Percentiles rank a stretch among this genome's conserved stretches.
phyloP scores from a whole-genome alignment of 257 asterid species.

The Salvia hispanica region DNA sequence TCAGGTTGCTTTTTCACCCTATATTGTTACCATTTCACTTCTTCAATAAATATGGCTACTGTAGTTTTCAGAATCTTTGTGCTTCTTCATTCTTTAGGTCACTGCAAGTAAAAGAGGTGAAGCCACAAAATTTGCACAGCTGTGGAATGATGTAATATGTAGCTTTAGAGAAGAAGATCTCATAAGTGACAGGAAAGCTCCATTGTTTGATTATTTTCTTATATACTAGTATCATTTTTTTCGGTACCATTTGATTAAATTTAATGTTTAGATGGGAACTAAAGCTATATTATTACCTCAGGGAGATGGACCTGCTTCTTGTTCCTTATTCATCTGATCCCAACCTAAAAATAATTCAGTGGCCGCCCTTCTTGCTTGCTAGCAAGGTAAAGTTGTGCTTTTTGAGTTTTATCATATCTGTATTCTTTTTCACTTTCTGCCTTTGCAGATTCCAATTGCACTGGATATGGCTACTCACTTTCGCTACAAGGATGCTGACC shows the following conservation, averaged over 20 bases:
- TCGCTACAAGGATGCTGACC: conserved; percentile 86
- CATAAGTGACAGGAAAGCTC: conserved; percentile 82
- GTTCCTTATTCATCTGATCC: conserved; percentile 98
- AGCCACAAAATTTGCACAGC: conserved; percentile 94
- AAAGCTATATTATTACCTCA: conserved; percentile 46
- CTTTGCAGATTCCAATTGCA: conserved; percentile 87
- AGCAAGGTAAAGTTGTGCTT: conserved; percentile 66
- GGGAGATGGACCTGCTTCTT: conserved; percentile 99
- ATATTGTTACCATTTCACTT: conserved; percentile 25
- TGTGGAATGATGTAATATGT: conserved; percentile 92
- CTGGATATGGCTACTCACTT: conserved; percentile 96
- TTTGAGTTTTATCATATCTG: conserved; percentile 24
- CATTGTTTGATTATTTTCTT: conserved; percentile 25
- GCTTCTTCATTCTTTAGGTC: conserved; percentile 46
- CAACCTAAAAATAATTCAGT: conserved; percentile 76
- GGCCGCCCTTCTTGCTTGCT: conserved; percentile 99
- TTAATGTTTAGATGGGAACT: conserved; percentile 31
- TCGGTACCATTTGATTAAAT: conserved; percentile 9
- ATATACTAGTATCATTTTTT: conserved; percentile 12
- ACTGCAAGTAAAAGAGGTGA: conserved; percentile 80
- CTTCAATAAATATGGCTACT: conserved; percentile 24
- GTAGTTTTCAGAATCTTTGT: conserved; percentile 12
- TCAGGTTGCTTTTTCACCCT: conserved; percentile 55
- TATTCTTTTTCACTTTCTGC: conserved; percentile 35
- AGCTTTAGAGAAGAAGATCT: conserved; percentile 99